phyloP scores from a whole-genome alignment of 2,329 filamentous ascomycete species.

The Nannizziopsis barbatae region DNA sequence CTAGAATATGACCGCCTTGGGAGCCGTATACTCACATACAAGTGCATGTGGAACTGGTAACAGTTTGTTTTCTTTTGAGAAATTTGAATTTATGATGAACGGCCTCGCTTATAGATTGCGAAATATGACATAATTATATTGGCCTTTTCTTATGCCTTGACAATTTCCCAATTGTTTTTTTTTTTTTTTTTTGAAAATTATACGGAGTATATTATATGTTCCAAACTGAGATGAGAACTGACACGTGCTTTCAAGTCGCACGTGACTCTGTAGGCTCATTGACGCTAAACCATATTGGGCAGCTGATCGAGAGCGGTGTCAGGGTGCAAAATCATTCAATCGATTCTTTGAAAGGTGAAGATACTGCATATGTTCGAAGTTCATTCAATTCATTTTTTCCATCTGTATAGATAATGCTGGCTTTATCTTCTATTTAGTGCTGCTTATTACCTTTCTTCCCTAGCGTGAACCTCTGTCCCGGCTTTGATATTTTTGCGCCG shows the following conservation, averaged over 20 bases:
- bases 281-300: background rate
- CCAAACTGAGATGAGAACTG: too few relatives aligned
- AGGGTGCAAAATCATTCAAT: constrained; percentile 20
- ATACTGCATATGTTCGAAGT: too few relatives aligned
- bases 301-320: constrained; percentile 19
- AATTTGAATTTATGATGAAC: constrained; percentile 8
- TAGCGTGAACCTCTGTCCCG: background rate
- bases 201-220: too few relatives aligned
- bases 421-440: too few relatives aligned
- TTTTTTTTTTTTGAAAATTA: too few relatives aligned
- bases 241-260: background rate
- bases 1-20: constrained; percentile 83
- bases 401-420: too few relatives aligned
- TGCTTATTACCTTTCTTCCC: too few relatives aligned
- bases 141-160: too few relatives aligned
- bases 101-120: constrained; percentile 1
- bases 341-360: too few relatives aligned
- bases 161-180: too few relatives aligned
- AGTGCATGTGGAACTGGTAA: constrained; percentile 54
- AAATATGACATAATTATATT: background rate
- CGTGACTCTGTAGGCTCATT: background rate
- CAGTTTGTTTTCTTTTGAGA: constrained; percentile 5
- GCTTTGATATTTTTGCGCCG: background rate
- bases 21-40: constrained; percentile 70
- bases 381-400: too few relatives aligned